A percentile compares a stretch with the other conserved stretches of the same genome.
These are phyloP conservation scores for Tilletia walkeri DNA, from an alignment of 1,284 basidiomycete species.

Conservation along the genomic window DNA sequence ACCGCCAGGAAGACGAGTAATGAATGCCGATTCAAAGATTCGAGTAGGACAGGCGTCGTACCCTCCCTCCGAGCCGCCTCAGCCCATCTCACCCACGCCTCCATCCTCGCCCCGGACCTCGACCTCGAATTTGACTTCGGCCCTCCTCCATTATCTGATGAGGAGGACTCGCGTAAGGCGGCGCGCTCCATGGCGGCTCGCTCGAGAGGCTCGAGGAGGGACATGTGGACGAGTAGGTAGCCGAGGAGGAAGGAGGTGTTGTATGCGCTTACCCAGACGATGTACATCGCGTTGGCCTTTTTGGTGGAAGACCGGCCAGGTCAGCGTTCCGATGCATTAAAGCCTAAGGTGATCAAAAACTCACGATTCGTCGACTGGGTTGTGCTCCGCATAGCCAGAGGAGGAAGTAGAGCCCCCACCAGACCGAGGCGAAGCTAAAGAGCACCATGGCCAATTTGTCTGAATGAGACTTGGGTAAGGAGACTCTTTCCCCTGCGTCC, in stretches of 20 bases:
- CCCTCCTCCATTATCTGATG: too few species aligned
- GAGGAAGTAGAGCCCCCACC: conserved; percentile 69
- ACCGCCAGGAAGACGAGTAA: conserved; percentile 78
- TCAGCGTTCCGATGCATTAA: neutral
- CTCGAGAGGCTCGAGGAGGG: conserved; percentile 64
- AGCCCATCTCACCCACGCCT: too few species aligned
- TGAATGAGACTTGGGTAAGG: neutral
- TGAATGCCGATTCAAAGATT: conserved; percentile 78
- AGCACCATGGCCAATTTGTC: conserved; percentile 39
- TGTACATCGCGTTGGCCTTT: conserved; percentile 72
- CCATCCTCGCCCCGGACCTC: too few species aligned
- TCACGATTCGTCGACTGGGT: conserved; percentile 34
- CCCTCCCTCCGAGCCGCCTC: neutral
- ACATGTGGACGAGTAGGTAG: conserved; percentile 74
- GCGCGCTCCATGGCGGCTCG: conserved; percentile 23
- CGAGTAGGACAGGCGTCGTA: conserved; percentile 65
- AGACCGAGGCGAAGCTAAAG: conserved; percentile 71
- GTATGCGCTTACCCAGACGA: conserved; percentile 84
- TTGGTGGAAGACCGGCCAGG: neutral
- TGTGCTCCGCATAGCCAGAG: conserved; percentile 9
- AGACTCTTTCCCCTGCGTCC: neutral
- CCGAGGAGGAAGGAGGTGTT: conserved; percentile 81
- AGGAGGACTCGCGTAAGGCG: too few species aligned
- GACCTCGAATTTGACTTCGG: too few species aligned
- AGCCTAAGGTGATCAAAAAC: neutral